Evolutionary conservation across 495 filamentous ascomycete species (phyloP).

Genomic region (Amorphotheca resinae): DNA sequence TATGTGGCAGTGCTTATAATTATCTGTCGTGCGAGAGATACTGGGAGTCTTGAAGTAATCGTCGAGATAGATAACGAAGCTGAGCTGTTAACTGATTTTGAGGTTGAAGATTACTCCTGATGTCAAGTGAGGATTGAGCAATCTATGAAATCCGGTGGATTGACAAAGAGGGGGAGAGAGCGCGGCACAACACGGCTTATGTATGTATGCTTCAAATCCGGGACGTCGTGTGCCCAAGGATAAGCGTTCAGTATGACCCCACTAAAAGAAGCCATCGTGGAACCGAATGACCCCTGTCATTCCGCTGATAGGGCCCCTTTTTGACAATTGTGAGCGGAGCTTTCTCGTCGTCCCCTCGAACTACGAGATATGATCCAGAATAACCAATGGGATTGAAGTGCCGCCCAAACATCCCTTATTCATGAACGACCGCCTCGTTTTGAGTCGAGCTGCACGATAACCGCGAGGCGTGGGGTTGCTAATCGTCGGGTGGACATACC

Average conservation of each 20-base stretch:
- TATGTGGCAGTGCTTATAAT: neutral
- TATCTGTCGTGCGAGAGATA: no score
- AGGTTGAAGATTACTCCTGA: no score
- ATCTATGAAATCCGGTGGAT: neutral
- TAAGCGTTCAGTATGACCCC: conserved; percentile 5
- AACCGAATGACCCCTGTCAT: conserved; percentile 8
- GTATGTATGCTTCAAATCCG: conserved; percentile 7
- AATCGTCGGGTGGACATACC: conserved; percentile 2
- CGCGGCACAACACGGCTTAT: conserved; percentile 11
- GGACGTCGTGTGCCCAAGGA: conserved; percentile 6
- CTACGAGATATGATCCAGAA: neutral
- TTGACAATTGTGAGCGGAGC: neutral
- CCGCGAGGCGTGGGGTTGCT: conserved; percentile 4
- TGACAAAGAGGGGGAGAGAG: neutral
- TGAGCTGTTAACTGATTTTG: no score
- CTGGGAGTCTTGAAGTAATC: no score
- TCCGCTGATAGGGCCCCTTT: conserved; percentile 10
- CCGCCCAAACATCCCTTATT: neutral
- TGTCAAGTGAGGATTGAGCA: neutral
- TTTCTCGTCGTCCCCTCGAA: neutral
- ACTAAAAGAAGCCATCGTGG: conserved; percentile 12
- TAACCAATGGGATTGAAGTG: neutral
- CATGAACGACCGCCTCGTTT: neutral
- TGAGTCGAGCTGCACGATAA: neutral
- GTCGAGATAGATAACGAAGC: no score